Evolutionary conservation across 2,329 filamentous ascomycete species (phyloP).

Genomic region (Verticillium longisporum): DNA sequence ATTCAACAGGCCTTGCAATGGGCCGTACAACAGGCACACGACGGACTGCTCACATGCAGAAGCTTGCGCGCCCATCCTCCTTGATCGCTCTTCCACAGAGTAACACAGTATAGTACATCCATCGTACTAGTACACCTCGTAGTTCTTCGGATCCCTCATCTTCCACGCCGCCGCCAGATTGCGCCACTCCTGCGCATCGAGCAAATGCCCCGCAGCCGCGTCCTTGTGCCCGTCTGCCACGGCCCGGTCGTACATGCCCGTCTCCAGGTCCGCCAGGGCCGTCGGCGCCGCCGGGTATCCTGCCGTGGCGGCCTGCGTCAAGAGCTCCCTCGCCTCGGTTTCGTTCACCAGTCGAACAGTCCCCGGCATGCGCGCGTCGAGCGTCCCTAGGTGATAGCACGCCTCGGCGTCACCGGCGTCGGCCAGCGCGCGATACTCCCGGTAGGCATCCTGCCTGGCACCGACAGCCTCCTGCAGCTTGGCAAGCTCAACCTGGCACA

Average conservation of each 20-base stretch:
- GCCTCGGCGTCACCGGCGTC: neutral
- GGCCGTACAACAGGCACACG: too few species aligned
- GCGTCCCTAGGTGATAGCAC: neutral
- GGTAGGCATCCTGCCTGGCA: neutral
- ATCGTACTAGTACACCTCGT: neutral
- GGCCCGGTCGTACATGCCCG: slow-evolving; percentile 1
- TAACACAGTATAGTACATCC: neutral
- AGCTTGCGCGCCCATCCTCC: too few species aligned
- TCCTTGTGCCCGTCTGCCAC: neutral
- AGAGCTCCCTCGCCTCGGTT: neutral
- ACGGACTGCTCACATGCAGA: too few species aligned
- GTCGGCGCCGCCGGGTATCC: neutral
- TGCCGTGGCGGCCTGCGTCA: neutral
- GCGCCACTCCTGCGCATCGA: neutral
- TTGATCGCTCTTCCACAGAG: neutral
- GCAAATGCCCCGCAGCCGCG: neutral
- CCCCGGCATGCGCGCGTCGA: neutral
- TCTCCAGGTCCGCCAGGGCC: neutral
- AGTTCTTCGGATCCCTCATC: neutral
- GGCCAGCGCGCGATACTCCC: neutral
- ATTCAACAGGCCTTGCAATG: too few species aligned
- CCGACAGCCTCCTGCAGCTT: neutral
- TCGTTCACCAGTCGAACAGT: neutral
- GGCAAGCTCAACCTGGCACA: neutral
- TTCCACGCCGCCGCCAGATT: neutral